Percentiles rank a stretch among this genome's conserved stretches.
Evolutionary conservation across 2,329 filamentous ascomycete genomes (phyloP).

Genomic region (Domatiomyces catenatus): DNA sequence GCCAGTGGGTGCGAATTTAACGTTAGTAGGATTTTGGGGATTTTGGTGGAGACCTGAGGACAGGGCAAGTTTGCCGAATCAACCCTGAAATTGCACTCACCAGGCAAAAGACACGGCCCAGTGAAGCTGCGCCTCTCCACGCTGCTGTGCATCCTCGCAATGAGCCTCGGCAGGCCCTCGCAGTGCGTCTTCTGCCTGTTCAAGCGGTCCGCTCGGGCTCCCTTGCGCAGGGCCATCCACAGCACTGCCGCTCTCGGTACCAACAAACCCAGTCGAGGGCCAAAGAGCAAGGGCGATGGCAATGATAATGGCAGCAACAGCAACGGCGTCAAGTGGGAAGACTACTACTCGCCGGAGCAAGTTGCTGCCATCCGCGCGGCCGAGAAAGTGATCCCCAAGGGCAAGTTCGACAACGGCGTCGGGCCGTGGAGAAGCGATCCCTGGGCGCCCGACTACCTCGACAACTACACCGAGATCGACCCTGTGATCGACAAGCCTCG

Average conservation of each 20-base stretch:
- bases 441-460: slow-evolving; percentile 61
- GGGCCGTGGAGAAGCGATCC: slow-evolving; percentile 55
- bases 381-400: slow-evolving; percentile 57
- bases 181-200: slow-evolving; percentile 37
- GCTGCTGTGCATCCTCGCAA: slow-evolving; percentile 18
- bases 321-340: slow-evolving; percentile 19
- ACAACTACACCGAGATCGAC: slow-evolving; percentile 65
- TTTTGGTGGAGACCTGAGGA: not conserved
- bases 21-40: no score
- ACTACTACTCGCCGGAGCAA: slow-evolving; percentile 65
- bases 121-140: slow-evolving; percentile 1
- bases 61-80: not conserved
- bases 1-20: no score
- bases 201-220: slow-evolving; percentile 21
- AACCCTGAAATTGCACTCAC: not conserved
- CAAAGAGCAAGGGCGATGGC: slow-evolving; percentile 24
- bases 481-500: slow-evolving; percentile 61
- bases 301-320: slow-evolving; percentile 52
- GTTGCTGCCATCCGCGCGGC: slow-evolving; percentile 66
- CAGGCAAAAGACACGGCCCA: not conserved
- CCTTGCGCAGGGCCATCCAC: not conserved
- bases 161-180: slow-evolving; percentile 35
- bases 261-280: slow-evolving; percentile 17
- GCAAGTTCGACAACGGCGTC: slow-evolving; percentile 50
- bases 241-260: slow-evolving; percentile 2